These are phyloP conservation scores for Ceratocystiopsis minuta DNA, from an alignment of 2,329 filamentous ascomycete genomes.

Conservation along the genomic window DNA sequence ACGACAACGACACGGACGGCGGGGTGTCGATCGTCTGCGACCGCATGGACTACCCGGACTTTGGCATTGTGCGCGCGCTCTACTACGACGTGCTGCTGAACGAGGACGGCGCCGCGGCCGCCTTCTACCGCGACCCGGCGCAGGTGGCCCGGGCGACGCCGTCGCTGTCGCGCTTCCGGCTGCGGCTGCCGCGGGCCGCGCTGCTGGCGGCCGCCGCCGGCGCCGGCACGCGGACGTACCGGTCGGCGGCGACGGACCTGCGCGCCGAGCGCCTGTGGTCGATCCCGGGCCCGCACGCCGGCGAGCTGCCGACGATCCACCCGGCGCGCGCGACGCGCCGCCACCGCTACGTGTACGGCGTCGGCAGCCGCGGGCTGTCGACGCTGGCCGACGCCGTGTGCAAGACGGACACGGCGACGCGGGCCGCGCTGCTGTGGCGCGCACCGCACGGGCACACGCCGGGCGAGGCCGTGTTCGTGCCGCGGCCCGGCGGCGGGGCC, in stretches of 20 bases:
- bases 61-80: slow-evolving; percentile 45
- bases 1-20: slow-evolving; percentile 28
- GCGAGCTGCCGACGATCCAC: slow-evolving; percentile 52
- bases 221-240: not conserved
- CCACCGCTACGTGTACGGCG: slow-evolving; percentile 43
- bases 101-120: slow-evolving; percentile 25
- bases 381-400: slow-evolving; percentile 43
- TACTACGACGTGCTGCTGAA: slow-evolving; percentile 53
- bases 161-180: slow-evolving; percentile 24
- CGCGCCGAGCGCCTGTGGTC: slow-evolving; percentile 19
- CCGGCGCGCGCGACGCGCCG: slow-evolving; percentile 29
- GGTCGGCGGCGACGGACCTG: not conserved
- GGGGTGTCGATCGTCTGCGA: slow-evolving; percentile 45
- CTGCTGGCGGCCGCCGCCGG: not conserved
- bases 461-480: slow-evolving; percentile 51
- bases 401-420: slow-evolving; percentile 44
- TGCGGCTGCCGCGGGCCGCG: not conserved
- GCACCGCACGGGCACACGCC: slow-evolving; percentile 41
- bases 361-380: slow-evolving; percentile 36
- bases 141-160: slow-evolving; percentile 19
- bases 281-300: slow-evolving; percentile 33
- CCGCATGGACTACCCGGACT: slow-evolving; percentile 41
- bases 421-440: slow-evolving; percentile 34
- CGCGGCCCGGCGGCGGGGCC: slow-evolving; percentile 23
- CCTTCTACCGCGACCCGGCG: slow-evolving; percentile 24